Percentiles rank a stretch among this genome's conserved stretches.
Evolutionary conservation across 306 rosid species (phyloP).

Genomic region (Trichosanthes truncata): DNA sequence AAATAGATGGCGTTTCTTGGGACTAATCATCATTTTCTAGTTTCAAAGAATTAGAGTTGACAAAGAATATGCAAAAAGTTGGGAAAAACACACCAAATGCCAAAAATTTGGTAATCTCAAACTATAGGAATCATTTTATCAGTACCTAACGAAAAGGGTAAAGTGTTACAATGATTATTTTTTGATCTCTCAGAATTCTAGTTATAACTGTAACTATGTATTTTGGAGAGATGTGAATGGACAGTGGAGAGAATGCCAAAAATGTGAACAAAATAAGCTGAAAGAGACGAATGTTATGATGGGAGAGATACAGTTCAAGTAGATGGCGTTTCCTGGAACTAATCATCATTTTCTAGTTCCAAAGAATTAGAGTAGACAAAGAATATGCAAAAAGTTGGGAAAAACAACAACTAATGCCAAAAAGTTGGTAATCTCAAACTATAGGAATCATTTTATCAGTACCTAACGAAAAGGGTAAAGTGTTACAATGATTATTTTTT

Average conservation of each 20-base stretch:
- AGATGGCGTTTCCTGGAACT: slow-evolving; percentile 24
- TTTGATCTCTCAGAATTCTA: neutral
- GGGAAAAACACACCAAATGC: neutral
- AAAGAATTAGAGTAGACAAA: neutral
- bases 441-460: neutral
- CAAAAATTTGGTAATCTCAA: neutral
- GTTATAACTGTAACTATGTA: neutral
- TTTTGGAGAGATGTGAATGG: neutral
- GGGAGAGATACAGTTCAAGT: neutral
- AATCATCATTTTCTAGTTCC: neutral
- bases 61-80: neutral
- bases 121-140: neutral
- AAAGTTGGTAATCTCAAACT: neutral
- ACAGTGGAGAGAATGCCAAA: neutral
- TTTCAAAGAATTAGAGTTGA: neutral
- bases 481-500: neutral
- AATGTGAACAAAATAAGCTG: neutral
- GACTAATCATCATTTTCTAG: neutral
- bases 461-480: too few species aligned
- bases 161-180: neutral
- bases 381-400: neutral
- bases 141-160: neutral
- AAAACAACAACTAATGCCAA: neutral
- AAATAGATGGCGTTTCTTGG: slow-evolving; percentile 25
- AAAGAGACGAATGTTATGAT: neutral